Evolutionary conservation across 2,329 filamentous ascomycete genomes (phyloP), one percentile per base, ranked within the genome.

Genomic region (Parasarocladium wereldwijsianum): DNA sequence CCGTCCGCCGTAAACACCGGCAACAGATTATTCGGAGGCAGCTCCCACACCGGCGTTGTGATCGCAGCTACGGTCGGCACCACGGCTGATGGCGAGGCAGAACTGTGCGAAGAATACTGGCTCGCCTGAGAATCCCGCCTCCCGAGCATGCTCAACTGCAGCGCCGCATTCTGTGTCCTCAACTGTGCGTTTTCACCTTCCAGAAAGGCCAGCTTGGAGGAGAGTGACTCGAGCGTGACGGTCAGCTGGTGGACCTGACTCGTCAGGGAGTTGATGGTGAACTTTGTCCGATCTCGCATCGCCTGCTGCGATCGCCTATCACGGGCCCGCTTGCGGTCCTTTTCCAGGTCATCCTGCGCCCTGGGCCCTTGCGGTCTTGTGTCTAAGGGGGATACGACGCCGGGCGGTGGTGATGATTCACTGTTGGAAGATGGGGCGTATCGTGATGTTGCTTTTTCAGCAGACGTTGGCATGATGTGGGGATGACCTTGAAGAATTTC

Each of bases 231-330:
- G 9, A 41, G 8, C n/a, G 41, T 40, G 4, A 38, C 36, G 4
- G 31, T 33, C 9, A 50, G 35, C 12, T 37, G 40, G 16, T 39
- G 38, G n/a, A 50, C 43, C 33, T 49, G 45, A 18, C 47, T 42
- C 9, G 38, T 45, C 17, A 50, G 35, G 16, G 43, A 40, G 24
- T 42, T 37, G 13, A 50, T 44, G 7, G 44, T 43, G 42, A 43
- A 48, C 35, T 43, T 47, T 23, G 45, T 49, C 9, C 46, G 43
- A 33, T 50, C 44, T 5, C 46, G 42, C 47, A 50, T 50, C 11
- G 46, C 46, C 39, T 50, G 47, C 35, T 49, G 47, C 1, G 44
- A 47, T 32, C 45, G 46, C 25, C 46, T 44, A 31, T 50, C 47
- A 14, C 46, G 36, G 3, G 47, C 47, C 14, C 46, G 41, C 33